Percentiles rank a stretch among this genome's conserved stretches.
Evolutionary conservation across 176 grass and related monocot species (phyloP).

Genomic region (Miscanthus lutarioriparius): DNA sequence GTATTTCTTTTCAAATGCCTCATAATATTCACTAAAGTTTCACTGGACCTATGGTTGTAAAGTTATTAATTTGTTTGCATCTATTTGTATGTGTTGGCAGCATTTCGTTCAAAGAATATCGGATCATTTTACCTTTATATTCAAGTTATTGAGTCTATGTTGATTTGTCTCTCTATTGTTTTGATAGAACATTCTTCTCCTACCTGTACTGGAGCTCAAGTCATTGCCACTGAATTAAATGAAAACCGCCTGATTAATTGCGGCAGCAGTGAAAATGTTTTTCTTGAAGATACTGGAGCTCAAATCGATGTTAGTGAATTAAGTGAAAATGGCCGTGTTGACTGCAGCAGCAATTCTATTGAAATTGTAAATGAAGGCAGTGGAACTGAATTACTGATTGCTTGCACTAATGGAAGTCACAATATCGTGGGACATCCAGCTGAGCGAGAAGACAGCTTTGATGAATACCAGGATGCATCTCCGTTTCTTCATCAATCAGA

Average conservation of each 20-base stretch:
- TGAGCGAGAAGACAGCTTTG: conserved; percentile 45
- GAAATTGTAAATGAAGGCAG: conserved; percentile 26
- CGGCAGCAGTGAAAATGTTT: background rate
- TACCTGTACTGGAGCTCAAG: conserved; percentile 19
- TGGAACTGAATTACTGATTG: background rate
- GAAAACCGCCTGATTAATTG: background rate
- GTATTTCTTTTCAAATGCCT: background rate
- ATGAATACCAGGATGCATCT: conserved; percentile 57
- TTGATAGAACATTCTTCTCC: conserved; percentile 33
- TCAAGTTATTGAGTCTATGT: background rate
- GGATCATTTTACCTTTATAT: background rate
- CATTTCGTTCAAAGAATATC: background rate
- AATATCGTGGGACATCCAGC: conserved; percentile 1
- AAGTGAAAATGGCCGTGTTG: background rate
- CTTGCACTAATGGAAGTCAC: conserved; percentile 18
- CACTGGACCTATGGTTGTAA: background rate
- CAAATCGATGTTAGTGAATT: background rate
- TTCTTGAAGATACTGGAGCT: background rate
- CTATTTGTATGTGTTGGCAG: background rate
- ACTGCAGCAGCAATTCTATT: conserved; percentile 7
- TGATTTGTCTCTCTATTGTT: conserved; percentile 25
- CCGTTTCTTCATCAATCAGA: conserved; percentile 46
- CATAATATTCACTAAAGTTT: background rate
- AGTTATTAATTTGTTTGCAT: conserved; percentile 4
- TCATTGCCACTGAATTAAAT: background rate